Evolutionary conservation across 306 rosid species (phyloP).

Genomic region (Medicago arabica): DNA sequence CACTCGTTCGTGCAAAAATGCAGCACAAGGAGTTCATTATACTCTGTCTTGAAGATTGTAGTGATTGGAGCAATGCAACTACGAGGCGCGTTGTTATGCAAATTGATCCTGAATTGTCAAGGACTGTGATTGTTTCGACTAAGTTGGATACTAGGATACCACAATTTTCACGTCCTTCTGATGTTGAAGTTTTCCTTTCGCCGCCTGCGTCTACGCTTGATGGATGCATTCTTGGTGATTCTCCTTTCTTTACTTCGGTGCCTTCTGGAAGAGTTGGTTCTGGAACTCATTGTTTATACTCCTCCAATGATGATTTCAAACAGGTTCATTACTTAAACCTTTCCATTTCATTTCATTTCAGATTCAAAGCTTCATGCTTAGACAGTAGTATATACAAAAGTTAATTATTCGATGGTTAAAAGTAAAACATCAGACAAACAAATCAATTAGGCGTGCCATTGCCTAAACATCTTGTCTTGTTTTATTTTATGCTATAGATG

Average conservation of each 20-base stretch:
- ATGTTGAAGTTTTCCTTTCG: conserved; percentile 92
- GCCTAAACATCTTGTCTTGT: too few species aligned
- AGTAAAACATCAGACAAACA: too few species aligned
- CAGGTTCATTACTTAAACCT: conserved; percentile 52
- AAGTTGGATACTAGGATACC: conserved; percentile 96
- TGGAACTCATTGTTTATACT: conserved; percentile 69
- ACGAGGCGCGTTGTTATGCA: conserved; percentile 94
- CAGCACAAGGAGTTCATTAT: conserved; percentile 93
- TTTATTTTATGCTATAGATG: too few species aligned
- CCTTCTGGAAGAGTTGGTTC: conserved; percentile 97
- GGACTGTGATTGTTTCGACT: conserved; percentile 93
- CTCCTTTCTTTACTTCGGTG: conserved; percentile 96
- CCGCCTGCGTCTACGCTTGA: conserved; percentile 88
- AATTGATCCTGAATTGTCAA: conserved; percentile 93
- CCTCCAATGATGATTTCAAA: conserved; percentile 88
- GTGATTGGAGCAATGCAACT: conserved; percentile 97
- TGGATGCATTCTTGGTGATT: conserved; percentile 85
- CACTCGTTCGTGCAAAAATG: conserved; percentile 87
- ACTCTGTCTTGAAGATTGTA: conserved; percentile 89
- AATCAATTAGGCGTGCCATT: too few species aligned
- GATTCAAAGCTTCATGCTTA: neutral
- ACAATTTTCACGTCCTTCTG: conserved; percentile 92
- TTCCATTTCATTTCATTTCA: neutral
- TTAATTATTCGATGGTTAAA: too few species aligned
- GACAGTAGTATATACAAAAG: neutral